Evolutionary conservation across 768 basidiomycete species (phyloP), one percentile per base, ranked within the genome.

Genomic region (Panellus pusillus): DNA sequence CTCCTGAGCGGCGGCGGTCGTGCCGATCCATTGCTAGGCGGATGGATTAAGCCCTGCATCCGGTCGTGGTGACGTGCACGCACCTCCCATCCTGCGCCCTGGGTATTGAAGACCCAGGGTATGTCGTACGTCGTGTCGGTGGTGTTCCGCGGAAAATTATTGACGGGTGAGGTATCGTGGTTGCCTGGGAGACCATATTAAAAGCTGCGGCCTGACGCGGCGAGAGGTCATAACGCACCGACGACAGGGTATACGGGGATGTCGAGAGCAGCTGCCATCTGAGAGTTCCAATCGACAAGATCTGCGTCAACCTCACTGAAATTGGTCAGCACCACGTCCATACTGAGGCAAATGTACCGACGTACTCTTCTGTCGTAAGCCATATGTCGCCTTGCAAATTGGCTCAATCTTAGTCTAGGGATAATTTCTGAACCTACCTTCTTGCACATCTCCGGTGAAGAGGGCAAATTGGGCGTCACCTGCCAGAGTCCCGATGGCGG

Each of bases 391-490:
- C 68, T 24, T 24, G 24, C 24, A 24, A 6, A 24, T 24, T 24
- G 24, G 24, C 2, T 24, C 6, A 24, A 24, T 6, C 24, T 24
- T 6, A 24, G 24, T 24, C 24, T 24, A 24, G 24, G 6, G 24
- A 24, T 24, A 24, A 24, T 24, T 24, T 24, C 24, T 6, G 24
- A 6, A 24, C 24, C 24, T 24, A 24, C 24, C 24, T 66, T 54
- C 51, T 2, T 45, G 51, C 42, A 57, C 70, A 44, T 77, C 75
- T 4, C 75, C 75, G 5, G 74, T 77, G 52, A 75, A 76, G 4
- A 77, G 68, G 0, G 71, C 60, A 52, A 72, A 74, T 9, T 38
- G 12, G 1, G 70, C 61, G 24, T 24, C 24, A 2, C 24, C 24
- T 14, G 57, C 42, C 19, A 62, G 43, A 38, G 56, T 20, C 27